phyloP scores from a whole-genome alignment of 176 grass and related monocot genomes.

The Oryza glumipatula region DNA sequence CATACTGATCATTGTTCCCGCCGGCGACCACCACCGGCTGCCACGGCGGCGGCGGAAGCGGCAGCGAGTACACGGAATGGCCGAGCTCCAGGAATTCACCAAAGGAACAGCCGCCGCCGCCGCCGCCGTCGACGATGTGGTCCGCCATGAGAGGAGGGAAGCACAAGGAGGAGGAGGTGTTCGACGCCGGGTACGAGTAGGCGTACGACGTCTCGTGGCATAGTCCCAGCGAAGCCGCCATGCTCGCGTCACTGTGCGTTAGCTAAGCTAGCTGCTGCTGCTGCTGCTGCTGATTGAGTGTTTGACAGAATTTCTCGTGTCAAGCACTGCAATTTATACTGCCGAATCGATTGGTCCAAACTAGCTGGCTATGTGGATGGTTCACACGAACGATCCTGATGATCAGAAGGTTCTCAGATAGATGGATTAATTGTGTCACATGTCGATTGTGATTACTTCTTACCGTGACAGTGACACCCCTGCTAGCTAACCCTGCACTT shows the following conservation, averaged over 20 bases:
- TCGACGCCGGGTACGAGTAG: background rate
- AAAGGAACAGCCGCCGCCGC: too few species aligned
- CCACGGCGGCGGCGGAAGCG: background rate
- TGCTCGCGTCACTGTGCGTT: background rate
- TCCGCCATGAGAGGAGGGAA: constrained; percentile 3
- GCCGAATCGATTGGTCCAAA: background rate
- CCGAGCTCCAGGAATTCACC: constrained; percentile 7
- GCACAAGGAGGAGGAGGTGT: background rate
- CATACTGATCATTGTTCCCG: background rate
- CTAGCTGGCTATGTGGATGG: background rate
- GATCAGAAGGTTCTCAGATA: constrained; percentile 43
- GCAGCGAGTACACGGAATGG: background rate
- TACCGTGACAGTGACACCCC: background rate
- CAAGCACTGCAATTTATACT: constrained; percentile 45
- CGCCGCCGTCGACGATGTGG: background rate
- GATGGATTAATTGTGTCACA: constrained; percentile 15
- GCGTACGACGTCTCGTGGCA: constrained; percentile 9
- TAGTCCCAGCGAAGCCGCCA: constrained; percentile 53
- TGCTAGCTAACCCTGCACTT: constrained; percentile 2
- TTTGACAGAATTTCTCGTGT: constrained; percentile 36
- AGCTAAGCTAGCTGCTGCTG: too few species aligned
- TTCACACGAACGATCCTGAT: constrained; percentile 27
- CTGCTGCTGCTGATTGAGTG: background rate
- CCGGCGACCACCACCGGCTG: background rate
- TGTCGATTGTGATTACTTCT: constrained; percentile 4